Percentiles rank a stretch among this genome's conserved stretches.
These are phyloP conservation scores for Cyclocybe cylindracea DNA, from an alignment of 768 basidiomycete species.

Conservation along the genomic window DNA sequence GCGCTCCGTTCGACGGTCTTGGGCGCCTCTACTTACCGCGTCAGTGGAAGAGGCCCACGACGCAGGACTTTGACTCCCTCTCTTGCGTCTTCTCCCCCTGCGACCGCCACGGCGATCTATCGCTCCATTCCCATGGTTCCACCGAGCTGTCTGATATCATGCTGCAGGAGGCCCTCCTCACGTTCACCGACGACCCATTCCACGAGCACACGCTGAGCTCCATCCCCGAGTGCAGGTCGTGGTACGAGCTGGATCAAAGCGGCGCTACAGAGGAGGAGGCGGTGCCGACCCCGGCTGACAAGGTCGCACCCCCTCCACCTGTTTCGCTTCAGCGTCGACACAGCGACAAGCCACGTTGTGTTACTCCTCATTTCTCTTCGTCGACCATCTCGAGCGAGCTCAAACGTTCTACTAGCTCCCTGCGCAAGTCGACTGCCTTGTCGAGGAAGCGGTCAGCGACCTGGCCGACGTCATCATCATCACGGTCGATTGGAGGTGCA, in stretches of 20 bases:
- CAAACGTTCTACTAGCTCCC: constrained; percentile 6
- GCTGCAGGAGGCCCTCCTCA: constrained; percentile 19
- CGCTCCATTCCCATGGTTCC: neutral
- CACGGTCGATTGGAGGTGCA: no score
- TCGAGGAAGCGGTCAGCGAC: constrained; percentile 5
- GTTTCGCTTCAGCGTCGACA: neutral
- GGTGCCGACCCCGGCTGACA: neutral
- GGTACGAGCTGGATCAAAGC: constrained; percentile 15
- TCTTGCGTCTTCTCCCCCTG: neutral
- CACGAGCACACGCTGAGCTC: constrained; percentile 13
- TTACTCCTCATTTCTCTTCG: constrained; percentile 11
- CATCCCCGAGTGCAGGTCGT: constrained; percentile 22
- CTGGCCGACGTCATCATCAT: constrained; percentile 2
- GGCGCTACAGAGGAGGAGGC: neutral
- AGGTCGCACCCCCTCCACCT: neutral
- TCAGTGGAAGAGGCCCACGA: constrained; percentile 2
- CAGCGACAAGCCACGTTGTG: neutral
- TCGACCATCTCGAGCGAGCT: constrained; percentile 25
- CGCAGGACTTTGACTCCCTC: neutral
- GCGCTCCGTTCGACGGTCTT: constrained; percentile 12
- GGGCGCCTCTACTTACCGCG: constrained; percentile 9
- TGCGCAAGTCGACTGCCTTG: neutral
- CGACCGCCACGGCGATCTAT: neutral
- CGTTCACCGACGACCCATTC: constrained; percentile 21
- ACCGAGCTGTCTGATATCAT: constrained; percentile 17